phyloP scores from a whole-genome alignment of 1,284 basidiomycete species.

The Leccinum pachyderme region DNA sequence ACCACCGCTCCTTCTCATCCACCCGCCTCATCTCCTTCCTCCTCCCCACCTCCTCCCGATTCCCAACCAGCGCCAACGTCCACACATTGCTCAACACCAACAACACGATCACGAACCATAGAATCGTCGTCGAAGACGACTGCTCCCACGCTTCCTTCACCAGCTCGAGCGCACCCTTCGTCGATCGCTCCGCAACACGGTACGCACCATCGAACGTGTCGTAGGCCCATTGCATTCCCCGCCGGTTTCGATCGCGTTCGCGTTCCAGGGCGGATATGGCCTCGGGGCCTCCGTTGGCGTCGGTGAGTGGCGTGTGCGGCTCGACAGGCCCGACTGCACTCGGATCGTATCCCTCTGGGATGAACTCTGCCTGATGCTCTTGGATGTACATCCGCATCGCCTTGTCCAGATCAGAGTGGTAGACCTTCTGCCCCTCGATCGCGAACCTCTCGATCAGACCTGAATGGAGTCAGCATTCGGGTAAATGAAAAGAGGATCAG shows the following conservation, averaged over 20 bases:
- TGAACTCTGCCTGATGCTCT: constrained; percentile 86
- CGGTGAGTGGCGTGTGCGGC: constrained; percentile 22
- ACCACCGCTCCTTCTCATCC: constrained; percentile 72
- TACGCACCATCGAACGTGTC: constrained; percentile 77
- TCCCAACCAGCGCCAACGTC: constrained; percentile 60
- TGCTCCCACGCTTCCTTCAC: constrained; percentile 75
- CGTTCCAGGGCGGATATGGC: constrained; percentile 34
- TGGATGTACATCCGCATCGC: constrained; percentile 88
- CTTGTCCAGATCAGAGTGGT: constrained; percentile 82
- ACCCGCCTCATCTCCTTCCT: constrained; percentile 54
- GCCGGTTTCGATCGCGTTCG: constrained; percentile 65
- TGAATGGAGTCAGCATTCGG: constrained; percentile 30
- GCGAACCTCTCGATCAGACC: constrained; percentile 92
- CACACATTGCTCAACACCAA: constrained; percentile 77
- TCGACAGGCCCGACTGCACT: constrained; percentile 42
- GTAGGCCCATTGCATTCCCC: constrained; percentile 80
- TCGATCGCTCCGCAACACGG: constrained; percentile 67
- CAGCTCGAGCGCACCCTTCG: constrained; percentile 68
- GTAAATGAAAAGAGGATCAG: background rate
- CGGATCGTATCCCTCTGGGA: constrained; percentile 75
- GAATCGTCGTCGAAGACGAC: constrained; percentile 62
- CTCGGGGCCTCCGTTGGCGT: constrained; percentile 12
- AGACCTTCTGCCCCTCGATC: constrained; percentile 93
- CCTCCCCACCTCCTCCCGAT: constrained; percentile 51
- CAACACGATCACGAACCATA: constrained; percentile 68